phyloP scores from a whole-genome alignment of 164 flowering plant genomes.

The Chimonanthus salicifolius region DNA sequence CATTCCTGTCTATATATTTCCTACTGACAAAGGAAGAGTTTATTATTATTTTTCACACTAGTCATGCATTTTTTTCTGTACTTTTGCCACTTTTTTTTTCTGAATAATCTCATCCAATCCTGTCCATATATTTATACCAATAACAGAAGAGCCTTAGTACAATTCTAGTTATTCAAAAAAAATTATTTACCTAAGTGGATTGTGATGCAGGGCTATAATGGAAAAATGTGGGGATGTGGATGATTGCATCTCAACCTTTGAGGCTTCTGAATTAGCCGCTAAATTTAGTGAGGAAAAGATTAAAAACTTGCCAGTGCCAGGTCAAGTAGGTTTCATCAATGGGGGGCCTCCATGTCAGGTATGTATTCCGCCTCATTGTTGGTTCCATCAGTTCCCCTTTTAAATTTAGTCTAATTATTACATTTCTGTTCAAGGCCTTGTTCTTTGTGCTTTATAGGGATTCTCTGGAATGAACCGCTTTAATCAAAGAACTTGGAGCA shows the following conservation, averaged over 20 bases:
- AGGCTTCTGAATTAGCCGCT: conserved; percentile 64
- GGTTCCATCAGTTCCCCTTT: neutral
- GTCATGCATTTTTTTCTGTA: neutral
- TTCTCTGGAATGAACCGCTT: conserved; percentile 98
- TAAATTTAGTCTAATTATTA: neutral
- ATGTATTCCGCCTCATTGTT: neutral
- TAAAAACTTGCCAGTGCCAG: conserved; percentile 72
- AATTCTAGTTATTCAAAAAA: no score
- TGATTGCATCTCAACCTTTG: conserved; percentile 74
- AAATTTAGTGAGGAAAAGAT: conserved; percentile 46
- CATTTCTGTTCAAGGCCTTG: neutral
- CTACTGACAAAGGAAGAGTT: neutral
- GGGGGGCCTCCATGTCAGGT: conserved; percentile 99
- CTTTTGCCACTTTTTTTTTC: neutral
- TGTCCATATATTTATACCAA: no score
- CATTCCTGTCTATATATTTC: neutral
- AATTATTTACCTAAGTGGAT: neutral
- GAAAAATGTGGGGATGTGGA: conserved; percentile 68
- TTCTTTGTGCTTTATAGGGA: conserved; percentile 45
- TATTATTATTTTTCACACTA: neutral
- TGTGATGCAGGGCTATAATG: conserved; percentile 65
- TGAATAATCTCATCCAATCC: no score
- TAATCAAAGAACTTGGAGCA: conserved; percentile 89
- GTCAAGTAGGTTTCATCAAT: conserved; percentile 91
- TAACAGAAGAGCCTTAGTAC: no score